Evolutionary conservation across 228 moss, liverwort and hornwort species (phyloP).

Genomic region (Sphagnum magellanicum): DNA sequence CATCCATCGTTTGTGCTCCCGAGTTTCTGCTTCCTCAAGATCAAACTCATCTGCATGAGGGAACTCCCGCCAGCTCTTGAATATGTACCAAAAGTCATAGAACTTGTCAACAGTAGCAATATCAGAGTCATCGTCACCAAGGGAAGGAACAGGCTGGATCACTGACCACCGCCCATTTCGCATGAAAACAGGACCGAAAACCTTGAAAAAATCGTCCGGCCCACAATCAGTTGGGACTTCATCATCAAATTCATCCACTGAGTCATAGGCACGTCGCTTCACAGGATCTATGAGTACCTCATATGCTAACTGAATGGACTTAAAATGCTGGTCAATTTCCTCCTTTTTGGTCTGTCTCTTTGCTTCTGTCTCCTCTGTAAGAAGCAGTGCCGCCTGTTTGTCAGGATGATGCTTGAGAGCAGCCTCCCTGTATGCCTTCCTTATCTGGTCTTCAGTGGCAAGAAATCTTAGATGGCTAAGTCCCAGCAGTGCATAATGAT

Average conservation of each 20-base stretch:
- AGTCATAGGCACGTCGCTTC: conserved; percentile 86
- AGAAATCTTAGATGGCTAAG: conserved; percentile 82
- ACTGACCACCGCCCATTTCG: conserved; percentile 94
- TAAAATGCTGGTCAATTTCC: conserved; percentile 93
- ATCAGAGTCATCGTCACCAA: conserved; percentile 55
- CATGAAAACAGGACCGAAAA: conserved; percentile 87
- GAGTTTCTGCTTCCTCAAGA: conserved; percentile 86
- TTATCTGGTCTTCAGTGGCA: conserved; percentile 94
- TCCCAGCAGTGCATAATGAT: conserved; percentile 84
- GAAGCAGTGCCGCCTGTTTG: conserved; percentile 81
- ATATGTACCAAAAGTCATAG: conserved; percentile 94
- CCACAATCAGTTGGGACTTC: conserved; percentile 81
- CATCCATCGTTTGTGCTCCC: conserved; percentile 99
- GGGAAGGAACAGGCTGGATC: conserved; percentile 71
- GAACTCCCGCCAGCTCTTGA: conserved; percentile 97
- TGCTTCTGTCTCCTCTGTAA: conserved; percentile 61
- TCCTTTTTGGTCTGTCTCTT: conserved; percentile 79
- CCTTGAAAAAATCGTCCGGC: conserved; percentile 63
- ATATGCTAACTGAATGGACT: conserved; percentile 91
- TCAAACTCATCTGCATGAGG: conserved; percentile 98
- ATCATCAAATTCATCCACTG: conserved; percentile 94
- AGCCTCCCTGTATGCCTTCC: conserved; percentile 85
- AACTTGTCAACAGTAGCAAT: conserved; percentile 66
- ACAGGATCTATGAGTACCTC: conserved; percentile 78
- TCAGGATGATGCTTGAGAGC: conserved; percentile 94